These are phyloP conservation scores for Phytophthora pseudosyringae DNA, from an alignment of 352 stramenopile genomes.

Conservation along the genomic window DNA sequence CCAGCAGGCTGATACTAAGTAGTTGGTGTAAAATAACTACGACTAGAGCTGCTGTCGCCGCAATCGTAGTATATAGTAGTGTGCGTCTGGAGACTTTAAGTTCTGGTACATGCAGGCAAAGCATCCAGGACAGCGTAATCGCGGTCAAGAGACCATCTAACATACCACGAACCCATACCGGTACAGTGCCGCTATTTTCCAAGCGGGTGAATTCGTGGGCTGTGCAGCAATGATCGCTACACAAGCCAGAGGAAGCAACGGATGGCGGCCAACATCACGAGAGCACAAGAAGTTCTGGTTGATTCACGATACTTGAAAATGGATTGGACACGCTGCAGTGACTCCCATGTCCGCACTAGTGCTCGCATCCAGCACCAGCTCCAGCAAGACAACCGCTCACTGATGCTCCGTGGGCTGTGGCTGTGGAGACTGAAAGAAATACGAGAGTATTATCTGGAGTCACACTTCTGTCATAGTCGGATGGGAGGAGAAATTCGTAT, in stretches of 20 bases:
- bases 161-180: slow-evolving; percentile 15
- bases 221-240: slow-evolving; percentile 17
- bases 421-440: not conserved
- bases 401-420: not conserved
- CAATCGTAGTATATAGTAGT: slow-evolving; percentile 5
- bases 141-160: slow-evolving; percentile 1
- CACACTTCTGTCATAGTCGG: too few species aligned
- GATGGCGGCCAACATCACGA: slow-evolving; percentile 2
- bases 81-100: slow-evolving; percentile 9
- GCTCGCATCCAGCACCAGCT: slow-evolving; percentile 8
- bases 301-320: slow-evolving; percentile 17
- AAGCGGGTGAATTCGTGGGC: slow-evolving; percentile 16
- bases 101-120: slow-evolving; percentile 19
- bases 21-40: too few species aligned
- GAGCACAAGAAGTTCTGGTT: not conserved
- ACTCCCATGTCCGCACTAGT: slow-evolving; percentile 24
- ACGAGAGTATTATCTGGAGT: too few species aligned
- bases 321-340: slow-evolving; percentile 16
- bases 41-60: not conserved
- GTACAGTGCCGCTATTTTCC: slow-evolving; percentile 4
- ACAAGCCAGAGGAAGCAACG: slow-evolving; percentile 10
- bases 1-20: too few species aligned
- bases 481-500: not conserved
- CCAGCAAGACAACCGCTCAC: not conserved
- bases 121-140: slow-evolving; percentile 13